phyloP scores from a whole-genome alignment of 257 asterid genomes.

The Osmanthus fragrans region DNA sequence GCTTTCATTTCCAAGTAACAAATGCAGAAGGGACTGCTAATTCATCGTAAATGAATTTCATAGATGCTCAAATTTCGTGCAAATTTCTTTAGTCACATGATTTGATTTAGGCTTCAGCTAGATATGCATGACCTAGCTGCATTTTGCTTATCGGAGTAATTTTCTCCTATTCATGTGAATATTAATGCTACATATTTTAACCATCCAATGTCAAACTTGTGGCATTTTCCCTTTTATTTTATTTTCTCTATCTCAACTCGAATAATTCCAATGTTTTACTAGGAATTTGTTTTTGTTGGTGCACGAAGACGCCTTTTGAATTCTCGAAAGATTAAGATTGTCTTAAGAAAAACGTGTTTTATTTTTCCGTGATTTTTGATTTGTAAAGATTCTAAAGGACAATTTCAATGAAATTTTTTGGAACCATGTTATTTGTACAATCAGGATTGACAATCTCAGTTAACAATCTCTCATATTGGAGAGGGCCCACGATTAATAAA shows the following conservation, averaged over 20 bases:
- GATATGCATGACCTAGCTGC: conserved; percentile 27
- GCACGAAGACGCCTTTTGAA: too few species aligned
- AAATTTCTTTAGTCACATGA: conserved; percentile 21
- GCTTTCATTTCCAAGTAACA: conserved; percentile 1
- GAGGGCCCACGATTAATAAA: too few species aligned
- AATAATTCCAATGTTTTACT: too few species aligned
- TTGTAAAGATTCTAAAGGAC: neutral
- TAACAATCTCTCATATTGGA: too few species aligned
- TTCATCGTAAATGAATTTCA: conserved; percentile 23
- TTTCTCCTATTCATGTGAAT: neutral
- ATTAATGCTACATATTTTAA: neutral
- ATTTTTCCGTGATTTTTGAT: neutral
- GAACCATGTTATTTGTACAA: too few species aligned
- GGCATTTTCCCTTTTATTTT: neutral
- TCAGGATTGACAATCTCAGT: too few species aligned
- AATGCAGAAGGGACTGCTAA: conserved; percentile 15
- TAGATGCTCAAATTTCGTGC: conserved; percentile 10
- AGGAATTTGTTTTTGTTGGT: too few species aligned
- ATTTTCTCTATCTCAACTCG: too few species aligned
- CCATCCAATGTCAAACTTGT: neutral
- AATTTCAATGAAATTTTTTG: too few species aligned
- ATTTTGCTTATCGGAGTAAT: neutral
- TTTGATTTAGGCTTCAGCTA: conserved; percentile 9
- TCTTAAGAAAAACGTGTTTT: too few species aligned
- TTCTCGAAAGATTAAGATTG: too few species aligned